Conservation (phyloP, 345 rosid species). For the Toxicodendron radicans region DNA sequence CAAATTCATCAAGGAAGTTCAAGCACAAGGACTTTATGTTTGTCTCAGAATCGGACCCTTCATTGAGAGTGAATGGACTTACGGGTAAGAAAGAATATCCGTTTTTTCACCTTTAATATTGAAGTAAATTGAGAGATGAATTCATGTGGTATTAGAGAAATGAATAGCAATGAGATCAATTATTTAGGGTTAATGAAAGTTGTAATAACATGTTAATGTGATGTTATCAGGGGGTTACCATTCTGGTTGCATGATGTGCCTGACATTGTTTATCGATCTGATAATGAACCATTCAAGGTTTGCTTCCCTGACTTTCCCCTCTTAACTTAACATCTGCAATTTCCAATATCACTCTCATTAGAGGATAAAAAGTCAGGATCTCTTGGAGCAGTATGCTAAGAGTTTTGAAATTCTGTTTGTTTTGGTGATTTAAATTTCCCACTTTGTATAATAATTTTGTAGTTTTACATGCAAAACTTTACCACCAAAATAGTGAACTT, state of each 20-base stretch:
- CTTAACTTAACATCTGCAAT: background rate
- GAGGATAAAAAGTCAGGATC: too few relatives aligned
- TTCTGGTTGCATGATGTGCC: constrained; percentile 86
- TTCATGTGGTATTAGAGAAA: too few relatives aligned
- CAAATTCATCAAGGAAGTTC: constrained; percentile 65
- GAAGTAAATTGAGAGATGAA: too few relatives aligned
- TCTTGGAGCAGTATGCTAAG: too few relatives aligned
- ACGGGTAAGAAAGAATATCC: too few relatives aligned
- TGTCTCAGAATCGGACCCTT: constrained; percentile 89
- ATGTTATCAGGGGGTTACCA: constrained; percentile 64
- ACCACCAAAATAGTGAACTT: constrained; percentile 62
- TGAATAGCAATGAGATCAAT: too few relatives aligned
- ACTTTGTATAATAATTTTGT: background rate
- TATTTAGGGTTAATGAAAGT: background rate
- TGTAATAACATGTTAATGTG: background rate
- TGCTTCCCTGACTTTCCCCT: background rate
- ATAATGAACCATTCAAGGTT: constrained; percentile 83
- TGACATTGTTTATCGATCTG: constrained; percentile 64
- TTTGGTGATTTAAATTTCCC: too few relatives aligned
- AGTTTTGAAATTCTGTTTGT: too few relatives aligned
- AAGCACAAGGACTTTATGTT: constrained; percentile 74
- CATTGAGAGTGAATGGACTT: constrained; percentile 80
- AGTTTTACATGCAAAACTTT: constrained; percentile 73
- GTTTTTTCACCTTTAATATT: too few relatives aligned
- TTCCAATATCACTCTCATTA: too few relatives aligned